Evolutionary conservation across 1,284 basidiomycete species (phyloP), one percentile per base, ranked within the genome.

Genomic region (Trichosporon inkin): DNA sequence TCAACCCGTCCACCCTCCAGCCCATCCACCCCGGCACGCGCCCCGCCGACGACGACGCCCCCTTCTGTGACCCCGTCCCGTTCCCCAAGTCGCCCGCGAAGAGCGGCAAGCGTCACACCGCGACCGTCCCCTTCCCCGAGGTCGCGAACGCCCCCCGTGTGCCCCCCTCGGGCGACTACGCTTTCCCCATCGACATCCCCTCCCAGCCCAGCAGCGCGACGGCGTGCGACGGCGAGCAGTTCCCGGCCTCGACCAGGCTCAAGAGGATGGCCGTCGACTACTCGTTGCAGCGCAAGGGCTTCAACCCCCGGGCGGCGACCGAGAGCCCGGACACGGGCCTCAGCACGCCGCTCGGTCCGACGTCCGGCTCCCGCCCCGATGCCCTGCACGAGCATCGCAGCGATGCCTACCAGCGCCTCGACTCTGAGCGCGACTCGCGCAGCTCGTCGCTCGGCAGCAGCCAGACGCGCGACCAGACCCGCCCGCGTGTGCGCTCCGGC

Each of bases 1-100:
- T 77, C 32, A 55, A 22, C 36, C 6, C 58, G 6, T 20, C 47
- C 20, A 20, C 39, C 32, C 40, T 53, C 56, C 32, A 60, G 10
- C 19, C 44, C 37, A 32, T 39, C 44, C 28, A 56, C 14, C 49
- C 44, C 1, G 53, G 32, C 17, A 41, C 64, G 17, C 66, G 65
- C 14, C 36, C 55, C 11, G 44, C 41, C 6, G 32, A 37, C 20
- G 55, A 51, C 44, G 55, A 47, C 44, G 35, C 19, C 28, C 22
- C 37, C 40, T 56, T 56, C 41, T 34, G 39, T 39, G 54, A 32
- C 54, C 54, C 39, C 10, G 40, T n/a, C 36, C 36, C 11, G 36
- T 14, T 38, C 36, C 36, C 16, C 36, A 32, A 14, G 22, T 28
- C 44, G 22, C n/a, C 16, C 11, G 14, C 14, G 20, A 20, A n/a